Evolutionary conservation across 129 eudicot species (phyloP), one percentile per base, ranked within the genome.

Genomic region (Apium graveolens): DNA sequence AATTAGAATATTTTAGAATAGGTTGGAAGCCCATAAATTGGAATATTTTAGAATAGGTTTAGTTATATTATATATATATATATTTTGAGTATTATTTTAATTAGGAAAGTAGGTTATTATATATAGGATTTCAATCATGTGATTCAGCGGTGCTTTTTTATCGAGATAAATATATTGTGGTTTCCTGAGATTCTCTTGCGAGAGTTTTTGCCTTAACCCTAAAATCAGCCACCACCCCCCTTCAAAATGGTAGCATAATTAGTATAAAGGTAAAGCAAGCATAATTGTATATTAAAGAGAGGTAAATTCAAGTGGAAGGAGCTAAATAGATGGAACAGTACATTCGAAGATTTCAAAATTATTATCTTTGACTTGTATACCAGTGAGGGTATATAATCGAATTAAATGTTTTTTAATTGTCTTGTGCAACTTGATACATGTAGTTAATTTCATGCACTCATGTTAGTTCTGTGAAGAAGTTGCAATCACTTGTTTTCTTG

Each of bases 401-500:
- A n/a, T 60, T 26, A n/a, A 11, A n/a, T n/a, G 32, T n/a, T 34
- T 60, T 24, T n/a, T n/a, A 60, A 60, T 60, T 60, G 2, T 26
- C 29, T n/a, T 60, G 32, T n/a, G 68, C 32, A n/a, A 60, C 32
- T 60, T 60, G 68, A 60, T 57, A 26, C 68, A 2, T 60, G 31
- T 60, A 60, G 13, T 57, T n/a, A 26, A 60, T n/a, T 14, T 60
- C 68, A 60, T n/a, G 68, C 32, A 10, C 68, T 60, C 16, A 10
- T 57, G 66, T 29, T 57, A 24, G 66, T 26, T n/a, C 68, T n/a
- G 18, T 71, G 31, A 2, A 66, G 31, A 2, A 66, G 20, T 21
- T 13, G 70, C 60, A n/a, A 77, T 65, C 16, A 18, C 69, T 43
- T 68, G 68, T 60, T 82, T 43, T 75, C 68, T 77, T 74, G 68